phyloP scores from a whole-genome alignment of 345 rosid species.

The Microcos paniculata region DNA sequence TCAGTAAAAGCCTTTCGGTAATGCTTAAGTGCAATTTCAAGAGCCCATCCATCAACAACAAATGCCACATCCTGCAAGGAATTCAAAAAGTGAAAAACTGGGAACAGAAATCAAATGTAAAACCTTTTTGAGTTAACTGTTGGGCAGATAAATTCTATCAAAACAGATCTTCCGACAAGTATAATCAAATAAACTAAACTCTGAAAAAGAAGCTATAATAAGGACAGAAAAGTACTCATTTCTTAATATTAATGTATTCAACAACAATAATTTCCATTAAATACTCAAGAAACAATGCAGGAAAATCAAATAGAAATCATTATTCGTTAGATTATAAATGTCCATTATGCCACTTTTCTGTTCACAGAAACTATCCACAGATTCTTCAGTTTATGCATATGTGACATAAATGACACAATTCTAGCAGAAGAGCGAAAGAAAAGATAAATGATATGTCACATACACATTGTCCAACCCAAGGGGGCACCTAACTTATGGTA shows the following conservation, averaged over 20 bases:
- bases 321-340: background rate
- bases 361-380: background rate
- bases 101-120: background rate
- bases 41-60: constrained; percentile 98
- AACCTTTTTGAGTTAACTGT: background rate
- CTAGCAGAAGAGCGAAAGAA: no score
- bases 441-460: background rate
- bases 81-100: background rate
- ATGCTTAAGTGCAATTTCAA: constrained; percentile 87
- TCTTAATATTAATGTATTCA: background rate
- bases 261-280: background rate
- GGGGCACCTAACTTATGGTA: background rate
- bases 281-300: background rate
- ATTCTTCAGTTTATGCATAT: background rate
- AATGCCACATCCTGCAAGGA: constrained; percentile 82
- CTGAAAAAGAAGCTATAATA: background rate
- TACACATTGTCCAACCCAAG: background rate
- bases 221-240: background rate
- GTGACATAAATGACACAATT: background rate
- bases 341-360: background rate
- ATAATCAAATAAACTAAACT: background rate
- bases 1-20: constrained; percentile 84
- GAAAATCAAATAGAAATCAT: background rate
- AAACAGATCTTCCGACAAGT: background rate
- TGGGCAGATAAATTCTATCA: no score